Percentiles rank a stretch among this genome's conserved stretches.
Conservation (phyloP, 768 basidiomycete species). For the Boletus sp. region DNA sequence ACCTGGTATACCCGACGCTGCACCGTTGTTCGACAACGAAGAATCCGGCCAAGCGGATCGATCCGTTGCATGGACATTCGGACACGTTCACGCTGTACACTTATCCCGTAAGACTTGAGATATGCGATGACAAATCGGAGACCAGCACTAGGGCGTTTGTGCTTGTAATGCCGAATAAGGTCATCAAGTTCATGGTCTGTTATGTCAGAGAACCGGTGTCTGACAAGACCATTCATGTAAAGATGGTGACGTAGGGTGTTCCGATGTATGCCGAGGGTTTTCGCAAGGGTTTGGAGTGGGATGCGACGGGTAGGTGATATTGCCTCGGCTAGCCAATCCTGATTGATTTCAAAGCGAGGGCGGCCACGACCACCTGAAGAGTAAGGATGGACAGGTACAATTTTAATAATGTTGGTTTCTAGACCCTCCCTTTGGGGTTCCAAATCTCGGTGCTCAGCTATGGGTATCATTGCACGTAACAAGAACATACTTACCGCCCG, state of each 20-base stretch:
- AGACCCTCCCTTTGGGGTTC: too few species aligned
- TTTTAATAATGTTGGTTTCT: not conserved
- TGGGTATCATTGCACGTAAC: too few species aligned
- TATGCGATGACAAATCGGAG: constrained; percentile 17
- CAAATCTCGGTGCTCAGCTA: too few species aligned
- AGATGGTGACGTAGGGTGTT: constrained; percentile 17
- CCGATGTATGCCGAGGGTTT: constrained; percentile 10
- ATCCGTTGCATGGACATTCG: constrained; percentile 5
- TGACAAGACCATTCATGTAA: constrained; percentile 2
- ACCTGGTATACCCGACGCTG: constrained; percentile 4
- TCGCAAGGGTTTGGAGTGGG: not conserved
- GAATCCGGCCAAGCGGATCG: not conserved
- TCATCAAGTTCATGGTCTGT: constrained; percentile 19
- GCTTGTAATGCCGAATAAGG: constrained; percentile 14
- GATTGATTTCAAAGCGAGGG: not conserved
- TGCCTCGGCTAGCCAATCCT: not conserved
- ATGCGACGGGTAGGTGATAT: not conserved
- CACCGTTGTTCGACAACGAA: not conserved
- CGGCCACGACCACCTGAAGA: not conserved
- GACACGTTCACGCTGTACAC: constrained; percentile 15
- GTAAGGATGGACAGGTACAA: not conserved
- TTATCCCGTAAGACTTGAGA: constrained; percentile 8
- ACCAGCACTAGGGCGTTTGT: constrained; percentile 12
- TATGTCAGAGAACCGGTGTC: constrained; percentile 12
- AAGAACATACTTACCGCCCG: too few species aligned